These are phyloP conservation scores for Amaranthus palmeri DNA, from an alignment of 148 eudicot species.

Conservation along the genomic window DNA sequence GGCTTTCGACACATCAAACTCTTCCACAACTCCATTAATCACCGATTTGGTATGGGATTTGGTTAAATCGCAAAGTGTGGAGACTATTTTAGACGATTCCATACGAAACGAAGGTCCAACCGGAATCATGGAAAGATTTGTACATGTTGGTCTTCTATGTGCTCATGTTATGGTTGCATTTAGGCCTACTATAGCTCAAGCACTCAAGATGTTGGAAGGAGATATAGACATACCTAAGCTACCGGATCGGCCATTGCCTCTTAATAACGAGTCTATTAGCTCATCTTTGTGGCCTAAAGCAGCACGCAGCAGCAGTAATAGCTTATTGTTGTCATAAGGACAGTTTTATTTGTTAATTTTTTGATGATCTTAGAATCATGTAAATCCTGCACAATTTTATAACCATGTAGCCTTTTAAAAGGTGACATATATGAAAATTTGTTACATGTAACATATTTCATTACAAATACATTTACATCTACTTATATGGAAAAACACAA, in stretches of 20 bases:
- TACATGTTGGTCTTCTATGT: conserved; percentile 58
- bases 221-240: conserved; percentile 58
- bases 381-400: not conserved
- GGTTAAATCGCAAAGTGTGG: conserved; percentile 39
- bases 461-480: too few species aligned
- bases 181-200: conserved; percentile 65
- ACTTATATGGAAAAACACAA: too few species aligned
- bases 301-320: not conserved
- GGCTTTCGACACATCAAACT: conserved; percentile 40
- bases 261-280: conserved; percentile 44
- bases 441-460: too few species aligned
- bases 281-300: conserved; percentile 24
- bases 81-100: conserved; percentile 33
- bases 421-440: too few species aligned
- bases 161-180: conserved; percentile 78
- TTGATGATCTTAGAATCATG: not conserved
- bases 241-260: conserved; percentile 54
- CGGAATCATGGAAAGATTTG: conserved; percentile 60
- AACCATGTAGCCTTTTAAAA: too few species aligned
- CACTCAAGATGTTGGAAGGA: conserved; percentile 67
- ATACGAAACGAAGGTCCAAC: conserved; percentile 44
- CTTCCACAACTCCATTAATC: conserved; percentile 33
- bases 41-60: conserved; percentile 59
- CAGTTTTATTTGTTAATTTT: not conserved
- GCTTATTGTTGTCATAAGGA: not conserved